These are phyloP conservation scores for Drechslerella coelobrocha DNA, from an alignment of 2,329 filamentous ascomycete species.

Conservation along the genomic window DNA sequence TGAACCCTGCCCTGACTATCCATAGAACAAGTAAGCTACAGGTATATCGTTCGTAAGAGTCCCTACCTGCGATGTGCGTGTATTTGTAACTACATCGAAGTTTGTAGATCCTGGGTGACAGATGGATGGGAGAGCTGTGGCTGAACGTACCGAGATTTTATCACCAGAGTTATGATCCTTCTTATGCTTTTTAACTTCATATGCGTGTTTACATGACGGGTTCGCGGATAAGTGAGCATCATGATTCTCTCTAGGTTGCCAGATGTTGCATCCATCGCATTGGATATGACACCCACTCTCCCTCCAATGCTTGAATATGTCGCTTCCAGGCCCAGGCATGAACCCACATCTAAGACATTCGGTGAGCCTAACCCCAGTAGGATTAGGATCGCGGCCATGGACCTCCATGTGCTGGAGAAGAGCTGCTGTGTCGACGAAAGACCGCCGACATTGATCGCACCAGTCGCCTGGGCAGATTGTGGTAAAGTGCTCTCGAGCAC, in stretches of 20 bases:
- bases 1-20: too few species aligned
- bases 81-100: too few species aligned
- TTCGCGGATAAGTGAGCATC: conserved; percentile 10
- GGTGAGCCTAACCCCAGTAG: background rate
- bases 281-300: conserved; percentile 25
- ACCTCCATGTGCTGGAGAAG: background rate
- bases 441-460: conserved; percentile 10
- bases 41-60: too few species aligned
- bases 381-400: background rate
- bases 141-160: too few species aligned
- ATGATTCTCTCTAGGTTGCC: conserved; percentile 18
- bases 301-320: conserved; percentile 23
- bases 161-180: too few species aligned
- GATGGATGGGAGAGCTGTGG: too few species aligned
- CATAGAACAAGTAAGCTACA: too few species aligned
- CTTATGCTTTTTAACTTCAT: background rate
- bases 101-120: too few species aligned
- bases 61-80: too few species aligned
- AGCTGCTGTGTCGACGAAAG: background rate
- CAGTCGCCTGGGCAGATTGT: conserved; percentile 11
- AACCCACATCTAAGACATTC: conserved; percentile 4
- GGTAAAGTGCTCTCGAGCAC: conserved; percentile 15
- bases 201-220: conserved; percentile 16
- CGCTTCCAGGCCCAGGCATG: background rate
- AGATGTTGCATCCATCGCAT: conserved; percentile 17